Base-by-base conservation (phyloP, 1,284 basidiomycete genomes). In the Ustilago shanxiensis region DNA sequence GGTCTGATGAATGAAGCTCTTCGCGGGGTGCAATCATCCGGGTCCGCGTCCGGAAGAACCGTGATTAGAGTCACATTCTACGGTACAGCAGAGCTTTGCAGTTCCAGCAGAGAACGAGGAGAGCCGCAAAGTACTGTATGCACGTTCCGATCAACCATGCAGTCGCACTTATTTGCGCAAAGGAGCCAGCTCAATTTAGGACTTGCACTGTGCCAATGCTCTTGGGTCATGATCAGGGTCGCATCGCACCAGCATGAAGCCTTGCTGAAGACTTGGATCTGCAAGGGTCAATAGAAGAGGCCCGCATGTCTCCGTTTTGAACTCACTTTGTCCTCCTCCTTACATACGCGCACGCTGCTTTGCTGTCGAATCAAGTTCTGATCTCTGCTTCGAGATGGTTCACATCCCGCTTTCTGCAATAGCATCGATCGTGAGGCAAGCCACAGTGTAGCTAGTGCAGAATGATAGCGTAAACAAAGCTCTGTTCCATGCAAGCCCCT, bases 241-340 rank as follows among this genome's bases (percentile, higher is more conserved):
- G n/a, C 41, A 44, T 16, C 37, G 14, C n/a, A n/a, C n/a, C n/a
- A n/a, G n/a, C n/a, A n/a, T n/a, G n/a, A n/a, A n/a, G n/a, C 31
- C 31, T 33, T 33, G 31, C 31, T 33, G 6, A 5, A 33, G n/a
- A n/a, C 5, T 31, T 52, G 13, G 22, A 54, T 39, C 33, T 35
- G 52, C 31, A 39, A 18, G 13, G 22, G 52, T 39, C 22, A 35
- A 54, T 26, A 3, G 18, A 37, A 1, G 8, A 31, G 18, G n/a
- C 22, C 33, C 44, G 56, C 56, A n/a, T 58, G 41, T 47, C 56
- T 58, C 56, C 45, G 57, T 49, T 50, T 59, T 37, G 47, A 24
- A 22, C 52, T 39, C 20, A 22, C 47, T 49, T 24, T 26, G 47
- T 10, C 24, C 47, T 16, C 35, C 35, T 37, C 31, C 5, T 33